Conservation (phyloP, 2,329 filamentous ascomycete species). For the Thermoascus crustaceus region DNA sequence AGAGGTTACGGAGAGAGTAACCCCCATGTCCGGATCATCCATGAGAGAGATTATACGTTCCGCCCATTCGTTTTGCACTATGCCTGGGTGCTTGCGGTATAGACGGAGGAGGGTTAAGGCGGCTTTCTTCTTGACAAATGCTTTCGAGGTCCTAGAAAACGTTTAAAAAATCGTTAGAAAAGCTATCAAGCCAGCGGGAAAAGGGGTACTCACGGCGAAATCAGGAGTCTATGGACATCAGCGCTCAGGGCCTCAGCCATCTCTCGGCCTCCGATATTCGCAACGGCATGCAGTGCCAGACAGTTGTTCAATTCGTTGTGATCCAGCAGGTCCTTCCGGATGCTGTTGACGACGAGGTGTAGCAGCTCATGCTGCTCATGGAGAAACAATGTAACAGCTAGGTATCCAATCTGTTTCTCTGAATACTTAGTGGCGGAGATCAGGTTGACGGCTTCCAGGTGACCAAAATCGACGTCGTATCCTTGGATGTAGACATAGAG, state of each 20-base stretch:
- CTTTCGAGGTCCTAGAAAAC: constrained; percentile 66
- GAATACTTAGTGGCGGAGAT: constrained; percentile 97
- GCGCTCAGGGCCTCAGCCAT: constrained; percentile 90
- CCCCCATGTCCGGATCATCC: constrained; percentile 91
- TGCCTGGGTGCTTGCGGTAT: constrained; percentile 88
- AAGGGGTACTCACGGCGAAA: constrained; percentile 67
- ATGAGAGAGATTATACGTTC: constrained; percentile 98
- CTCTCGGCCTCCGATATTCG: constrained; percentile 91
- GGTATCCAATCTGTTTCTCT: constrained; percentile 97
- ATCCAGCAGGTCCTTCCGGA: constrained; percentile 89
- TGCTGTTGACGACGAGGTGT: constrained; percentile 95
- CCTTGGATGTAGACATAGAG: constrained; percentile 98
- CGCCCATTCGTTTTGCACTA: constrained; percentile 93
- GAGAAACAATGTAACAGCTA: constrained; percentile 93
- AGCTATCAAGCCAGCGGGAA: constrained; percentile 26
- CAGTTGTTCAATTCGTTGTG: constrained; percentile 98
- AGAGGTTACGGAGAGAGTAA: constrained; percentile 90
- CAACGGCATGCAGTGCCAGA: constrained; percentile 90
- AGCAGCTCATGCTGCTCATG: constrained; percentile 95
- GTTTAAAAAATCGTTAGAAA: not conserved
- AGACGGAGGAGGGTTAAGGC: constrained; percentile 85
- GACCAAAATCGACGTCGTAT: constrained; percentile 98
- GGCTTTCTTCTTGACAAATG: constrained; percentile 99
- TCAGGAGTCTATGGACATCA: constrained; percentile 88
- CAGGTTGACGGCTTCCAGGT: constrained; percentile 95